A percentile compares a stretch with the other conserved stretches of the same genome.
Evolutionary conservation across 768 basidiomycete genomes (phyloP).

Genomic region (Fistulinella prunicolor): DNA sequence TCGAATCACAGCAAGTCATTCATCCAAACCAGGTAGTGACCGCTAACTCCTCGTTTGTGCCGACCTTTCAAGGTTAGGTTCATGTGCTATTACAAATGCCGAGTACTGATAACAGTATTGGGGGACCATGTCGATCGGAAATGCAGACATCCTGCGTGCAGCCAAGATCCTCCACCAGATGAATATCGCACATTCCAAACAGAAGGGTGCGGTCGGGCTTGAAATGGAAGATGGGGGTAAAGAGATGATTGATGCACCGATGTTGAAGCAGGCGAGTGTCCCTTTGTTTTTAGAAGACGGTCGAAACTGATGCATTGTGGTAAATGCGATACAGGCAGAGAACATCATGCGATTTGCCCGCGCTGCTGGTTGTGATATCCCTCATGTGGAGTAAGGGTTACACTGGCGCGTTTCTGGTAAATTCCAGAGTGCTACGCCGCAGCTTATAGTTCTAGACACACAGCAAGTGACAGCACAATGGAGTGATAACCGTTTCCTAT

Average conservation of each 20-base stretch:
- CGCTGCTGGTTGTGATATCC: slow-evolving; percentile 54
- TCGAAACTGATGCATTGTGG: slow-evolving; percentile 3
- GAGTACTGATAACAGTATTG: background rate
- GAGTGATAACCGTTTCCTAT: background rate
- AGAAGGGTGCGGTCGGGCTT: slow-evolving; percentile 70
- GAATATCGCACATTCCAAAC: slow-evolving; percentile 50
- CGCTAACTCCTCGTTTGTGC: slow-evolving; percentile 79
- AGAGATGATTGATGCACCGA: slow-evolving; percentile 90
- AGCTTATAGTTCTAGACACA: background rate
- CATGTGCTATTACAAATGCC: background rate
- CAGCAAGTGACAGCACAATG: background rate
- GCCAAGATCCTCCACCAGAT: slow-evolving; percentile 67
- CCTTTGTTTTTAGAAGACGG: background rate
- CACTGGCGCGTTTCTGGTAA: background rate
- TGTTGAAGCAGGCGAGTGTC: slow-evolving; percentile 63
- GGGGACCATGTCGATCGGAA: background rate
- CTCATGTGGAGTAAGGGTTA: slow-evolving; percentile 31
- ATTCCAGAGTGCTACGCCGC: too few relatives aligned
- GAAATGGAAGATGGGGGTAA: slow-evolving; percentile 52
- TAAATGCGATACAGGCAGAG: slow-evolving; percentile 38
- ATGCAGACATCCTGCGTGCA: slow-evolving; percentile 72
- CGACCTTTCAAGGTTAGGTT: slow-evolving; percentile 58
- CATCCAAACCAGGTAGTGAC: slow-evolving; percentile 81
- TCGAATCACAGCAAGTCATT: slow-evolving; percentile 75
- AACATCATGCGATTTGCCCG: slow-evolving; percentile 51